Base-by-base conservation (phyloP, 2,329 filamentous ascomycete species). In the Fusarium concolor region DNA sequence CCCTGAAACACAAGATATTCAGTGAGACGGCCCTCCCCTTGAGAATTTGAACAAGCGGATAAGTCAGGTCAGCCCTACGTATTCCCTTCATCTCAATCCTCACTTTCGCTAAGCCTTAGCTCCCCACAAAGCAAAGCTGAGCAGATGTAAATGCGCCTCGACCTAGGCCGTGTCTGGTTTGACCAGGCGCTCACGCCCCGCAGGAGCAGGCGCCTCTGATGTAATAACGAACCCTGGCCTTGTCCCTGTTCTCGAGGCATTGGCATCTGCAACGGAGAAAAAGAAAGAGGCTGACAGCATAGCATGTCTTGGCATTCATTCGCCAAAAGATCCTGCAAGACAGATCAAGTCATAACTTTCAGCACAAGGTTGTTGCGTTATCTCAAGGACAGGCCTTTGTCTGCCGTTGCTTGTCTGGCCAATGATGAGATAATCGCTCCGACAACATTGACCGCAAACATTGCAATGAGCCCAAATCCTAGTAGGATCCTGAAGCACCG, bases 91-190 rank as follows among this genome's bases (percentile, higher is more conserved):
- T 56, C 43, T 43, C n/a, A 29, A 39, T 24, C 22, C 17, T 53
- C 37, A 10, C 26, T 45, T 29, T 46, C 59, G 51, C 59, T 56
- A 62, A 62, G 47, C 59, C 42, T 63, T 56, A 62, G 57, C 57
- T 60, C 60, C 45, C 59, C 59, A 61, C 31, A 41, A 29, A 26
- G 22, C 38, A 41, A 22, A 57, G 43, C 44, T 63, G 37, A 57
- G 44, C 45, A 43, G 35, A 29, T 43, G 37, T 28, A 60, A 64
- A 47, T 65, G 60, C 46, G 62, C 60, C 62, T 65, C 60, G 31
- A 37, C n/a, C 65, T 68, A 68, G 29, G 47, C 65, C 60, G 20
- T 20, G 62, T 62, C 15, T 22, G 61, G 65, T 35, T 17, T 18
- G 11, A 68, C 39, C 22, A 14, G 18, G 61, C 65, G 65, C 65